These are phyloP conservation scores for Pestalotiopsis sp. DNA, from an alignment of 2,329 filamentous ascomycete species.

Conservation along the genomic window DNA sequence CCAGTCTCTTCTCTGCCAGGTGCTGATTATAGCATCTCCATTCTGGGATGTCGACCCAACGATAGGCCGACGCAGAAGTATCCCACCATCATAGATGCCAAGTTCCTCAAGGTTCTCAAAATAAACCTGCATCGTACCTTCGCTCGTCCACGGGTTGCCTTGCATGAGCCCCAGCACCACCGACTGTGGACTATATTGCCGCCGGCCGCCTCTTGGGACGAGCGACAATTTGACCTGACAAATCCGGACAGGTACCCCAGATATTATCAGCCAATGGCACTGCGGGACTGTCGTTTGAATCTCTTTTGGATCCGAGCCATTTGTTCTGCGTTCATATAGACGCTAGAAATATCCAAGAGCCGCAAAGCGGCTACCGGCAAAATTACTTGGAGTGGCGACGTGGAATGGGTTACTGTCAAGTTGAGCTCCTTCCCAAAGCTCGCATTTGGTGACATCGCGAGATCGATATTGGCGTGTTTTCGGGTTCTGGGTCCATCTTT, in stretches of 20 bases:
- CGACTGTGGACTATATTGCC: background rate
- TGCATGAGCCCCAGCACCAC: background rate
- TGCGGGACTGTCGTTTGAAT: background rate
- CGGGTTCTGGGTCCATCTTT: background rate
- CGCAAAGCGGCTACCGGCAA: slow-evolving; percentile 9
- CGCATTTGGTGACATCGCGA: slow-evolving; percentile 5
- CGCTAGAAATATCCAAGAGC: slow-evolving; percentile 6
- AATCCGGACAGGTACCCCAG: slow-evolving; percentile 6
- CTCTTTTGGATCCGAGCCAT: background rate
- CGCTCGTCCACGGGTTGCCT: background rate
- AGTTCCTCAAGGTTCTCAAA: slow-evolving; percentile 9
- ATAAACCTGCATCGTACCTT: background rate
- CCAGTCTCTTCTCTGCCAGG: background rate
- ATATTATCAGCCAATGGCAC: background rate
- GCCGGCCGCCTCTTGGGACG: background rate
- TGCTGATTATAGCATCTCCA: background rate
- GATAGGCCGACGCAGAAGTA: background rate
- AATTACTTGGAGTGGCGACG: background rate
- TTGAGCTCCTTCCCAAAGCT: slow-evolving; percentile 8
- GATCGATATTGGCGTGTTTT: background rate
- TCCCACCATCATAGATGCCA: background rate
- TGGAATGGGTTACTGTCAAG: background rate
- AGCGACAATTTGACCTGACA: slow-evolving; percentile 5
- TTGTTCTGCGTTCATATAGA: background rate
- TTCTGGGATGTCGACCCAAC: too few species aligned